Base-by-base conservation (phyloP, 768 basidiomycete genomes). In the Boletus coccyginus region DNA sequence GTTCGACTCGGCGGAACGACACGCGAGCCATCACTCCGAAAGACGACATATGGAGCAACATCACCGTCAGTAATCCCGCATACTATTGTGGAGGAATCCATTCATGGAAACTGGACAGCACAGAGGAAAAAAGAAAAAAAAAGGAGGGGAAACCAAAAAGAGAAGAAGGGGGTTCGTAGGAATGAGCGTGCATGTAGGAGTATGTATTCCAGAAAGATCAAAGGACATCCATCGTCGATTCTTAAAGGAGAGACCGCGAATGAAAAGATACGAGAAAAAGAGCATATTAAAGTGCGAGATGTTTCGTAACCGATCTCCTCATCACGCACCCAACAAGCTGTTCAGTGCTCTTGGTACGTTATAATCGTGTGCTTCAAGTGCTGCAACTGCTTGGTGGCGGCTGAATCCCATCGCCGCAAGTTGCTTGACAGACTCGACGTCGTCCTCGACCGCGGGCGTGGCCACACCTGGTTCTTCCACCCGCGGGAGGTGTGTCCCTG, bases 361-460 rank as follows among this genome's bases (percentile, higher is more conserved):
- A 66, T 96, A 97, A 53, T 84, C 86, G 66, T 89, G 78, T 55
- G 82, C 85, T 71, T 96, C 95, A 7, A 98, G 77, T 13, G 95
- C 93, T 13, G 80, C 80, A 8, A 98, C 82, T 0, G 92, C 91
- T 68, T 94, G 86, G 16, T 76, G 71, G 41, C 95, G 82, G 58
- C 81, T 86, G 77, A 98, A 98, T 27, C 96, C 96, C 94, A 98
- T 97, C 19, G 80, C 81, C 46, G 85, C 85, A 40, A 98, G 75
- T 66, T 89, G 86, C 66, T 86, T 90, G 21, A 94, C 88, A 2
- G 86, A 75, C 58, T 86, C 85, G 13, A 86, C 84, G 55, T 94
- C 90, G 59, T 89, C 89, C 31, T 85, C 86, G 13, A 77, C 76
- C 13, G 80, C 80, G 1, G 87, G 83, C 3, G 85, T 81, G 11